Conservation (phyloP, 2,329 filamentous ascomycete species). For the Alternaria sp. region DNA sequence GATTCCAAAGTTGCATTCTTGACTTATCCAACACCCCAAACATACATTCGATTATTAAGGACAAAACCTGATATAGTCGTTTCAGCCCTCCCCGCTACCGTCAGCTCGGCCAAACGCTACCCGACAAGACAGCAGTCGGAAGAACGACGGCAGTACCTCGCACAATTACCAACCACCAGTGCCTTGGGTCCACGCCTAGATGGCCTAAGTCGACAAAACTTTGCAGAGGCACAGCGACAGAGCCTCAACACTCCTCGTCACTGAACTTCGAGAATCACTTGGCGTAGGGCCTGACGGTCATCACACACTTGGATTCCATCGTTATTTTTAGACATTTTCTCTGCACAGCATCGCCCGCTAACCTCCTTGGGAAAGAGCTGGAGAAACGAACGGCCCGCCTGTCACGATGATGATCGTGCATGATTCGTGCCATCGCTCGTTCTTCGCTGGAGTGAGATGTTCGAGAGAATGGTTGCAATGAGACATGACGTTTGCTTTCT, state of each 20-base stretch:
- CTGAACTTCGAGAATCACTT: neutral
- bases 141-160: neutral
- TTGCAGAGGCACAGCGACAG: neutral
- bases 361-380: neutral
- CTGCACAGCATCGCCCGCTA: neutral
- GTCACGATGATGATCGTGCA: constrained; percentile 1
- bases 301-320: neutral
- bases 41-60: neutral
- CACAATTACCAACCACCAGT: neutral
- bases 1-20: neutral
- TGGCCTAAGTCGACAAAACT: neutral
- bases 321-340: constrained; percentile 7
- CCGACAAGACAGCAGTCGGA: neutral
- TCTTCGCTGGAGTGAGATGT: neutral
- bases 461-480: neutral
- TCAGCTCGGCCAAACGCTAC: neutral
- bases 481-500: neutral
- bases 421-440: neutral
- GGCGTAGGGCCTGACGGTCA: neutral
- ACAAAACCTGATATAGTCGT: neutral
- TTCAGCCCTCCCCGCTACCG: neutral
- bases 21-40: neutral
- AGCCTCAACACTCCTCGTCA: neutral
- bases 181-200: neutral
- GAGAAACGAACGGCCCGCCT: constrained; percentile 8